Evolutionary conservation across 495 filamentous ascomycete genomes (phyloP), one percentile per base, ranked within the genome.

Genomic region (Podospora pseudocomata): DNA sequence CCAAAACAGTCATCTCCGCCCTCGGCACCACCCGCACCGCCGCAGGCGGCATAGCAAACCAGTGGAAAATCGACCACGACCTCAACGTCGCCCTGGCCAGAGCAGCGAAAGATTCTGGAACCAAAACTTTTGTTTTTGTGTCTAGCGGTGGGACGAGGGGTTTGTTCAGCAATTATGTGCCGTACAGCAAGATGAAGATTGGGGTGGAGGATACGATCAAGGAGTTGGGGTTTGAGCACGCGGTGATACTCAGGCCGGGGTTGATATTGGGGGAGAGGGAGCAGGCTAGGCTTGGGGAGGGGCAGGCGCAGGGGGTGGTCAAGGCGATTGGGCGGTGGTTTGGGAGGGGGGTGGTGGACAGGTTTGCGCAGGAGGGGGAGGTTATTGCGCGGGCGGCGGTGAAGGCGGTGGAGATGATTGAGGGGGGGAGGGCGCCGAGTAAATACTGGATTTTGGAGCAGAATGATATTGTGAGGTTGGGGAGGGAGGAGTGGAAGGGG

Each of bases 191-290:
- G 71, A 94, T 96, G 90, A 96, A 96, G 81, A 84, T 82, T 15
- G 89, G 92, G 72, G 85, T 94, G 44, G 93, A 97, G 73, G 89
- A 93, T 34, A 83, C 87, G n/a, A 82, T 94, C 34, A 86, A 88
- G 75, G 83, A 73, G 26, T 76, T 93, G 23, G 90, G 82, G 0
- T 97, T 96, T 72, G 88, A 91, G 55, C 84, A 88, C 63, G 88
- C 86, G 11, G 86, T 94, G 34, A 88, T 97, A 49, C 60, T 96
- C 60, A 82, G 87, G 19, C 93, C 93, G 11, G 93, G 91, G 0
- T 60, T 92, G 68, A 89, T 97, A 70, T 70, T 91, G n/a, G 93
- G 92, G 13, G 73, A 83, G 11, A 82, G 93, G 54, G 84, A 90
- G 67, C 85, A 87, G 65, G 79, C 79, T 55, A 82, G 91, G 61